These are phyloP conservation scores for Backusella sp. DNA, from an alignment of 192 early-diverging fungal genomes.

Conservation along the genomic window DNA sequence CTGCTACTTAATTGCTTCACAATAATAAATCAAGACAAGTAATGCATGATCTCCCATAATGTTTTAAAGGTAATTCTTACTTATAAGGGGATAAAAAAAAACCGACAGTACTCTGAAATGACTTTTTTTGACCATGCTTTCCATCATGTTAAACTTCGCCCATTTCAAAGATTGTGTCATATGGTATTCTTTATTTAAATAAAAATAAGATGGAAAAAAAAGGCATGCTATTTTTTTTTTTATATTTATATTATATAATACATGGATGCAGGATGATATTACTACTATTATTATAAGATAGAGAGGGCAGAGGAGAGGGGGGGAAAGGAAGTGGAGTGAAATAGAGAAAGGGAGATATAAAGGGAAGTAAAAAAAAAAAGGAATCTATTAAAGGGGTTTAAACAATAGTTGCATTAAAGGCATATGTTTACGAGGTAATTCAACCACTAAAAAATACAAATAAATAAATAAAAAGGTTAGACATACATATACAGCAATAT, in stretches of 20 bases:
- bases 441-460: constrained; percentile 19
- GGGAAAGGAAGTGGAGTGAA: not conserved
- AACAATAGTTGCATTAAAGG: constrained; percentile 23
- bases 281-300: not conserved
- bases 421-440: constrained; percentile 30
- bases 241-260: constrained; percentile 4
- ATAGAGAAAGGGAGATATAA: not conserved
- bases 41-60: not conserved
- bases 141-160: not conserved
- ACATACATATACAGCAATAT: not conserved
- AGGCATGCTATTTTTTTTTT: constrained; percentile 6
- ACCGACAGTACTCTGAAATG: not conserved
- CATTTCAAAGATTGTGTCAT: not conserved
- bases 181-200: not conserved
- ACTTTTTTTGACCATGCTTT: not conserved
- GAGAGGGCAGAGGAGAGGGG: not conserved
- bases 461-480: not conserved
- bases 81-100: not conserved
- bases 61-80: not conserved
- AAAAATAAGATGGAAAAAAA: not conserved
- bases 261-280: constrained; percentile 6
- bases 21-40: not conserved
- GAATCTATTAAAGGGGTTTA: constrained; percentile 3
- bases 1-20: not conserved
- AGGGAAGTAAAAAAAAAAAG: not conserved